phyloP scores from a whole-genome alignment of 805 yeast species.

The Clavispora vitiphila region DNA sequence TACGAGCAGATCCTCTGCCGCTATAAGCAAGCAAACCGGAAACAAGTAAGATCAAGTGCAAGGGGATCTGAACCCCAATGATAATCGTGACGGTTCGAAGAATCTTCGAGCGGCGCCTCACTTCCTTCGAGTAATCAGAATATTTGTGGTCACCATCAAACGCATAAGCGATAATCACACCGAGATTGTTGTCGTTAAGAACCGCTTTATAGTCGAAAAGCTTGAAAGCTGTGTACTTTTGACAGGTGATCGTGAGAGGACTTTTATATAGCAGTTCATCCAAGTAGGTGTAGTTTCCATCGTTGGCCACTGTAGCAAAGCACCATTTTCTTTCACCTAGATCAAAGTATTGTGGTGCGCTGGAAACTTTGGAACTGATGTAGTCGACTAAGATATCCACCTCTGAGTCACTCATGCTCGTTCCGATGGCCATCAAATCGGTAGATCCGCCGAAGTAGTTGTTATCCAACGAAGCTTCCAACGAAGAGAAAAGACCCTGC shows the following conservation, averaged over 20 bases:
- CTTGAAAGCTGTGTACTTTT: conserved; percentile 5
- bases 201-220: conserved; percentile 44
- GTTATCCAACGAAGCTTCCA: conserved; percentile 11
- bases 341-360: conserved; percentile 45
- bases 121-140: conserved; percentile 10
- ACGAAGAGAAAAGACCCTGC: conserved; percentile 43
- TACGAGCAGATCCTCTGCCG: conserved; percentile 26
- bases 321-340: conserved; percentile 10
- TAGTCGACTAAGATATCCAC: conserved; percentile 41
- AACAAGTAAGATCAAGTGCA: conserved; percentile 26
- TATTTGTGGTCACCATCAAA: conserved; percentile 16
- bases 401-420: conserved; percentile 45
- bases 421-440: conserved; percentile 20
- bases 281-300: not conserved
- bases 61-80: conserved; percentile 21
- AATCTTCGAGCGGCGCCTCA: conserved; percentile 12
- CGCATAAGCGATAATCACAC: conserved; percentile 46
- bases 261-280: not conserved
- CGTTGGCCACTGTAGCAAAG: not conserved
- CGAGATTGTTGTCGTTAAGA: conserved; percentile 36
- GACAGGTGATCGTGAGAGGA: conserved; percentile 7
- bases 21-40: conserved; percentile 33
- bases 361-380: conserved; percentile 40
- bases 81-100: conserved; percentile 24
- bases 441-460: not conserved